Percentiles rank a stretch among this genome's conserved stretches.
phyloP scores from a whole-genome alignment of 169 alveolate genomes.

The Fabrea salina region DNA sequence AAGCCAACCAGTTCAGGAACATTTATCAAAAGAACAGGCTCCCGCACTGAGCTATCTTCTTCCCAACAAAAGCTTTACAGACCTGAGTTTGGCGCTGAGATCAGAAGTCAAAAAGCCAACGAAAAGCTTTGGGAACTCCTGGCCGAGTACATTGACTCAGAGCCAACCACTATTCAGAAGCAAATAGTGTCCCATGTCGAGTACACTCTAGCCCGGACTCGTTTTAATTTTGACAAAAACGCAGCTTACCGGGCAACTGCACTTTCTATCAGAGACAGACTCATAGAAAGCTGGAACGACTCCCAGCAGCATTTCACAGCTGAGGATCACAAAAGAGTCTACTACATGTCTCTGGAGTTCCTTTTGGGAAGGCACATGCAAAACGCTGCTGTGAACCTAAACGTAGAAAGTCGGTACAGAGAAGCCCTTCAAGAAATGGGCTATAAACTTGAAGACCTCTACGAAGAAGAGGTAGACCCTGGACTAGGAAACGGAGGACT shows the following conservation, averaged over 20 bases:
- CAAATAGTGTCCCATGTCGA: slow-evolving; percentile 74
- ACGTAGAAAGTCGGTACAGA: slow-evolving; percentile 84
- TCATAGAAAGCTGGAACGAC: slow-evolving; percentile 91
- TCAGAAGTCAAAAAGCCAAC: background rate
- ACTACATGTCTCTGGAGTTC: slow-evolving; percentile 92
- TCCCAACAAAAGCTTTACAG: slow-evolving; percentile 37
- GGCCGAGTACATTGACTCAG: slow-evolving; percentile 32
- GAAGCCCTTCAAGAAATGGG: slow-evolving; percentile 90
- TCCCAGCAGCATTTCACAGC: slow-evolving; percentile 86
- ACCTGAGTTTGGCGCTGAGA: slow-evolving; percentile 21
- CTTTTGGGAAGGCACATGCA: slow-evolving; percentile 93
- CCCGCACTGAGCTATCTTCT: background rate
- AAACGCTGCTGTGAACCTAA: slow-evolving; percentile 90
- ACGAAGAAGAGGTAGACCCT: slow-evolving; percentile 94
- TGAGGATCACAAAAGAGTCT: slow-evolving; percentile 87
- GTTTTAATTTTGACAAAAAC: slow-evolving; percentile 88
- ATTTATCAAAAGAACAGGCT: slow-evolving; percentile 75
- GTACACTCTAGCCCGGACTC: slow-evolving; percentile 91
- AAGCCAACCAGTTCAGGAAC: slow-evolving; percentile 8
- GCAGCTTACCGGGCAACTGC: slow-evolving; percentile 90
- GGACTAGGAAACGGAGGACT: slow-evolving; percentile 98
- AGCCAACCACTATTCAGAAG: slow-evolving; percentile 6
- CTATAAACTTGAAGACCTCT: slow-evolving; percentile 88
- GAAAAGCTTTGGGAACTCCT: slow-evolving; percentile 30
- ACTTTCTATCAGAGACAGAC: slow-evolving; percentile 88